Base-by-base conservation (phyloP, 2,329 filamentous ascomycete genomes). In the Arthrobotrys iridis region DNA sequence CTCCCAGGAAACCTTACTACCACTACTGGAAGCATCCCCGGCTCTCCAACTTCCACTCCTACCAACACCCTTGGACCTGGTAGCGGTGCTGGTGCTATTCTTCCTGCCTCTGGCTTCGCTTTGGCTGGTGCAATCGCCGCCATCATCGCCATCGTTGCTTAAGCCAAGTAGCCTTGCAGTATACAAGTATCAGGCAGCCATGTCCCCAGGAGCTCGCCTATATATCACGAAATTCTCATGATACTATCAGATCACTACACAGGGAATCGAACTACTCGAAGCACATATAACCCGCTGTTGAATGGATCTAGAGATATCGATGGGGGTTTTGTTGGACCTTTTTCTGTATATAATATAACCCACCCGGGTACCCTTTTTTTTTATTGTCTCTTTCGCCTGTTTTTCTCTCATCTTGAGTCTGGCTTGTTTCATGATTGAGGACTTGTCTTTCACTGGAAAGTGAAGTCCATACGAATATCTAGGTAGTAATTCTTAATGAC, bases 121-220 rank as follows among this genome's bases (percentile, higher is more conserved):
- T 45, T 75, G 48, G 71, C 71, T 37, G 71, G 71, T 24, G 50
- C 48, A 8, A 57, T 75, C 33, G 71, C 71, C 13, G 71, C 63
- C 46, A 50, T 68, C 33, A 43, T 75, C 15, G 71, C 71, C 15
- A 45, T 68, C 13, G 22, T 75, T 48, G 71, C 71, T 20, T 75
- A 68, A 48, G 43, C 4, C 15, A 45, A 60, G n/a, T n/a, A n/a
- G n/a, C n/a, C n/a, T n/a, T n/a, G n/a, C n/a, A n/a, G n/a, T n/a
- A n/a, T n/a, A n/a, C n/a, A n/a, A n/a, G n/a, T n/a, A n/a, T 22
- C 20, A 45, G 58, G 35, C 15, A 18, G 15, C 11, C 11, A 10
- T 41, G 20, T 30, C 11, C 22, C 11, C 20, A 33, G n/a, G n/a
- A n/a, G n/a, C n/a, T n/a, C n/a, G n/a, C n/a, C 7, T 57, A 26